These are phyloP conservation scores for Colletotrichum sp. DNA, from an alignment of 2,329 filamentous ascomycete species.

Conservation along the genomic window DNA sequence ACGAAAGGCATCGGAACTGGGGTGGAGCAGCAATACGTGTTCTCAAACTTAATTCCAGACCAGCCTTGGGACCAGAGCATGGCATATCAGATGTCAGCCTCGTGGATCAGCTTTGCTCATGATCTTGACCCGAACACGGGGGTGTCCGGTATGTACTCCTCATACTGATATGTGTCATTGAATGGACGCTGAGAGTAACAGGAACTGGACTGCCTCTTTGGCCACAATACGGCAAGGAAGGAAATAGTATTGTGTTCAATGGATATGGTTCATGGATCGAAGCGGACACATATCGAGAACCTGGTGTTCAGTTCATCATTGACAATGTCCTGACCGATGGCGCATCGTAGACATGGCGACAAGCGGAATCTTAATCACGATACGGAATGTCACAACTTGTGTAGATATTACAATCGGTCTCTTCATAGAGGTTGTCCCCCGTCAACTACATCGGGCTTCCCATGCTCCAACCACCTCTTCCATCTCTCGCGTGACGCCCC, in stretches of 20 bases:
- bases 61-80: conserved; percentile 37
- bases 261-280: conserved; percentile 50
- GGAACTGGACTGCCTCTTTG: conserved; percentile 30
- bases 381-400: neutral
- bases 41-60: conserved; percentile 42
- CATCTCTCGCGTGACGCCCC: conserved; percentile 1
- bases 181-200: neutral
- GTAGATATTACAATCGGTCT: neutral
- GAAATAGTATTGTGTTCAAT: conserved; percentile 53
- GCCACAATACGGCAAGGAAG: conserved; percentile 43
- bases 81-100: conserved; percentile 51
- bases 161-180: neutral
- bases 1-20: conserved; percentile 54
- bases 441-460: neutral
- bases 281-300: conserved; percentile 47
- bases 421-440: neutral
- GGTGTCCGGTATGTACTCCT: neutral
- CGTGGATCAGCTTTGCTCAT: conserved; percentile 57
- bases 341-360: neutral
- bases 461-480: neutral
- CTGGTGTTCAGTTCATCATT: conserved; percentile 38
- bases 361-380: neutral
- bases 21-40: conserved; percentile 45
- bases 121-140: conserved; percentile 46
- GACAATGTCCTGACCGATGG: neutral